Evolutionary conservation across 2,329 filamentous ascomycete species (phyloP).

Genomic region (Aspergillus ibericus): DNA sequence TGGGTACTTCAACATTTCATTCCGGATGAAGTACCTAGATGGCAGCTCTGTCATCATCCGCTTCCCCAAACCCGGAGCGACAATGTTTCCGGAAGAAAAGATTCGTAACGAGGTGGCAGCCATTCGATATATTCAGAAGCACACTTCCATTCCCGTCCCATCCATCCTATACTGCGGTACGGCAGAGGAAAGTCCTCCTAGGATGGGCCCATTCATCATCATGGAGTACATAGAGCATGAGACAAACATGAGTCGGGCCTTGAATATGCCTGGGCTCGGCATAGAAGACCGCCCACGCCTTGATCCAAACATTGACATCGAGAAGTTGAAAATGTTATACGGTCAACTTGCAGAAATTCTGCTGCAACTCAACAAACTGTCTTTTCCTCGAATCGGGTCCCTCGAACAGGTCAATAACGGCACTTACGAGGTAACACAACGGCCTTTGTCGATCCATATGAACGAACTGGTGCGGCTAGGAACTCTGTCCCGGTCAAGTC

Average conservation of each 20-base stretch:
- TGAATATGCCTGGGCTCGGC: not conserved
- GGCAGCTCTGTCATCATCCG: conserved; percentile 19
- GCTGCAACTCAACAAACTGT: conserved; percentile 38
- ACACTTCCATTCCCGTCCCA: conserved; percentile 21
- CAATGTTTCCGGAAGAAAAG: conserved; percentile 32
- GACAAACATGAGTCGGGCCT: not conserved
- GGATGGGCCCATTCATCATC: conserved; percentile 37
- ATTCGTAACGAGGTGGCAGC: conserved; percentile 21
- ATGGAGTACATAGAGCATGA: conserved; percentile 20
- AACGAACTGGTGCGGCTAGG: conserved; percentile 37
- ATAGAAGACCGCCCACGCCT: conserved; percentile 8
- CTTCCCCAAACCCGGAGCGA: conserved; percentile 20
- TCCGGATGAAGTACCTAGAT: conserved; percentile 22
- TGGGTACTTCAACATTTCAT: conserved; percentile 23
- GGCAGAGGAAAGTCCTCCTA: conserved; percentile 13
- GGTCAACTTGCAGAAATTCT: conserved; percentile 44
- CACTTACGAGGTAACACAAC: conserved; percentile 26
- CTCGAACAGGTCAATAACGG: conserved; percentile 28
- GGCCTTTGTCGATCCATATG: conserved; percentile 48
- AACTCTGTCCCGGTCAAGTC: conserved; percentile 19
- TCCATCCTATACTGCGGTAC: conserved; percentile 17
- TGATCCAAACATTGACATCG: conserved; percentile 8
- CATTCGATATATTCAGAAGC: conserved; percentile 17
- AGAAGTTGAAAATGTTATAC: conserved; percentile 29
- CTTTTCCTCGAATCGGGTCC: conserved; percentile 44